Percentiles rank a stretch among this genome's conserved stretches.
phyloP scores from a whole-genome alignment of 169 alveolate genomes.

The Plasmodium adleri region DNA sequence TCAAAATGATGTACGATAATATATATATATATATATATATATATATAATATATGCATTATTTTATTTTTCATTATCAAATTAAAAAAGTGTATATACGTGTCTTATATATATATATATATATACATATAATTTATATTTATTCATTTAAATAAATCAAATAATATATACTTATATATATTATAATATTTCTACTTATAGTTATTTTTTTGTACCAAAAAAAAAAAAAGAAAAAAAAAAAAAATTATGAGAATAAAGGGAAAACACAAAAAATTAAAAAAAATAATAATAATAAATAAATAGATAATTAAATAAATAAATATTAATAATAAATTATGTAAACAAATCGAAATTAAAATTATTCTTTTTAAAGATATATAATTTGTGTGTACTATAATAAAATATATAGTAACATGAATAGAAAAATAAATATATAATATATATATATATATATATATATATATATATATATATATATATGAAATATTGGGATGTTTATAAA shows the following conservation, averaged over 20 bases:
- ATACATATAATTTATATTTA: too few relatives aligned
- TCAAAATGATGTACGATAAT: not conserved
- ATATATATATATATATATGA: not conserved
- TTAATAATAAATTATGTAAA: not conserved
- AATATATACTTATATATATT: too few relatives aligned
- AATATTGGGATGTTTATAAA: not conserved
- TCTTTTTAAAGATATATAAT: not conserved
- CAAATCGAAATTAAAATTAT: not conserved
- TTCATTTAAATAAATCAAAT: too few relatives aligned
- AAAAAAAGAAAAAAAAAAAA: conserved; percentile 43
- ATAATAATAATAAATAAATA: not conserved
- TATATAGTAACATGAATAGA: not conserved
- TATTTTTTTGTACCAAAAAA: conserved; percentile 2
- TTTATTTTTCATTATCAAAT: too few relatives aligned
- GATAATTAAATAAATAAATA: not conserved
- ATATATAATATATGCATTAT: too few relatives aligned
- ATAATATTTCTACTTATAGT: too few relatives aligned
- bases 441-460: not conserved
- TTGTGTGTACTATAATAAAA: not conserved
- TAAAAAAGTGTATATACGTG: too few relatives aligned
- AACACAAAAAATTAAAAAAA: not conserved
- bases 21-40: not conserved
- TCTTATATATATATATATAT: too few relatives aligned
- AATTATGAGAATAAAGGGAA: not conserved
- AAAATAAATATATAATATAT: not conserved